A percentile compares a stretch with the other conserved stretches of the same genome.
Evolutionary conservation across 176 grass and related monocot genomes (phyloP).

Genomic region (Aechmea fasciata): DNA sequence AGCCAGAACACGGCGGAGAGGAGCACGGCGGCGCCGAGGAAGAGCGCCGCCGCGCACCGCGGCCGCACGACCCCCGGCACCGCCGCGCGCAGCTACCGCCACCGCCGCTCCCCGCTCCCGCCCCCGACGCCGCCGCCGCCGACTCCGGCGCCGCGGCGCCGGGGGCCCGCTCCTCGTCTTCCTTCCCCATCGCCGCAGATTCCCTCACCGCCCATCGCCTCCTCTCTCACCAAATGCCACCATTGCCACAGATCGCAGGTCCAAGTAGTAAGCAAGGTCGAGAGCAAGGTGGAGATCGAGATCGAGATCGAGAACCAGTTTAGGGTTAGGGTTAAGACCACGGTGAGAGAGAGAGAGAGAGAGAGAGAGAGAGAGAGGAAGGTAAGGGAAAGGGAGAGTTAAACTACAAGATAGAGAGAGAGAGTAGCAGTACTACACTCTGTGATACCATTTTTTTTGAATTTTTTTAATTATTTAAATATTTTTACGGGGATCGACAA

Average conservation of each 20-base stretch:
- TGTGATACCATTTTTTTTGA: not conserved
- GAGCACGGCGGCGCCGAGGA: constrained; percentile 50
- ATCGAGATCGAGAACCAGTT: not conserved
- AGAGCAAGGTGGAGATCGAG: not conserved
- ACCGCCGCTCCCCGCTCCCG: not conserved
- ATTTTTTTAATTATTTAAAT: not conserved
- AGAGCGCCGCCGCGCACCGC: constrained; percentile 45
- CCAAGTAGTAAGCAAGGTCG: not conserved
- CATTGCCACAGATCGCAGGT: constrained; percentile 11
- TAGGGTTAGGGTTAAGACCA: constrained; percentile 18
- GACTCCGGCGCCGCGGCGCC: constrained; percentile 12
- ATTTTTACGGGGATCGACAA: not conserved
- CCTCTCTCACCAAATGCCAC: constrained; percentile 14
- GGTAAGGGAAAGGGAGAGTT: constrained; percentile 58
- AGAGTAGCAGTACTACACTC: not conserved
- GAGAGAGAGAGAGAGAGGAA: constrained; percentile 26
- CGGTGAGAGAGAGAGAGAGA: not conserved
- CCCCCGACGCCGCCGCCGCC: not conserved
- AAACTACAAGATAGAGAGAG: constrained; percentile 32
- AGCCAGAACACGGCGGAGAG: constrained; percentile 67
- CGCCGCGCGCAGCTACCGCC: not conserved
- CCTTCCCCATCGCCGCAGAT: constrained; percentile 24
- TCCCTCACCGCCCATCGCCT: constrained; percentile 9
- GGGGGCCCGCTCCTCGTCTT: constrained; percentile 14
- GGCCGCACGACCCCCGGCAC: constrained; percentile 29